Base-by-base conservation (phyloP, 768 basidiomycete genomes). In the Lactarius quietus region DNA sequence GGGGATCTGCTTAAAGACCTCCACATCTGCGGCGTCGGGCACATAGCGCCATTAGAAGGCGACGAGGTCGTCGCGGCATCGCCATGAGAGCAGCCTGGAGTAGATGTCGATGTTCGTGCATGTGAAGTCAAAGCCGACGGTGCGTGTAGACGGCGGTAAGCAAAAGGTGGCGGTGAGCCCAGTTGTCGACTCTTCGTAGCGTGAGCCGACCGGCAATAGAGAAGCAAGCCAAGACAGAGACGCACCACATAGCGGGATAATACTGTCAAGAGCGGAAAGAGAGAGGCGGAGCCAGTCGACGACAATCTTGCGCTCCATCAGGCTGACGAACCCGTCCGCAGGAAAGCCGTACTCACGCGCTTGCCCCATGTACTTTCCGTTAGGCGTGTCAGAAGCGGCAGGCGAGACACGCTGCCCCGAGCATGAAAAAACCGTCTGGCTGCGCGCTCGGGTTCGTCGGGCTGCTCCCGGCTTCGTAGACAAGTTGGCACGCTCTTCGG, bases 311-410 rank as follows among this genome's bases (percentile, higher is more conserved):
- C 95, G 80, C 76, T 97, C 95, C 3, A 93, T 92, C 38, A 93
- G 86, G 70, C 90, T 87, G 43, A 98, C 92, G 73, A 93, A 84
- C 8, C 89, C 88, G 41, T 86, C 82, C 2, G 84, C 80, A 1
- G 60, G 65, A 35, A 94, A 77, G 1, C 92, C 90, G 51, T 82
- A 81, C 71, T 90, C 89, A 61, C 92, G 81, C 2, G 89, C 88
- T 70, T 90, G 87, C 73, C 88, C 89, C 85, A 96, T 86, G 77
- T 98, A 98, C 69, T 95, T 93, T 18, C 89, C 90, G 35, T 86
- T 85, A 0, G 85, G 80, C 0, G 85, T 84, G 73, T 92, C 90
- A 53, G 80, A 35, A 89, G 81, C 4, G 87, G 77, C 90, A 89
- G 98, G 90, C 88, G n/a, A 95, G 80, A 70, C 90, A 89, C 10